A percentile compares a stretch with the other conserved stretches of the same genome.
Conservation (phyloP, 805 yeast species). For the Monosporozyma aerobia region DNA sequence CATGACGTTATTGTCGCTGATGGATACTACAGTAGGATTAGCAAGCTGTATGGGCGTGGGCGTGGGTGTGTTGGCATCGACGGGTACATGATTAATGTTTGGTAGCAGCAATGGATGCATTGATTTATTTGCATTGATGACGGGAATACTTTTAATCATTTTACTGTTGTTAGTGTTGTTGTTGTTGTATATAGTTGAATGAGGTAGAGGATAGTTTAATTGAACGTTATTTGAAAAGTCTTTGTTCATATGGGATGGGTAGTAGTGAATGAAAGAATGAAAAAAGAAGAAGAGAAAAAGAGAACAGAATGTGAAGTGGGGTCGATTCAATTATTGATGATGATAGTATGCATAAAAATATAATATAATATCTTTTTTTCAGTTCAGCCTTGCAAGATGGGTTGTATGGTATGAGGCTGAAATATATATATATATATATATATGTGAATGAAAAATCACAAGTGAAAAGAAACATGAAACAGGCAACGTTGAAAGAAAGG, state of each 20-base stretch:
- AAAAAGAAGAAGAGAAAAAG: neutral
- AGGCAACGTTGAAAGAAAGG: too few species aligned
- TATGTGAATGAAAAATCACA: too few species aligned
- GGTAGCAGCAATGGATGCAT: constrained; percentile 9
- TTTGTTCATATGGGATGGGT: neutral
- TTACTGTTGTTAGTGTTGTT: neutral
- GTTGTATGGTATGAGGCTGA: too few species aligned
- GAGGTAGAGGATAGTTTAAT: neutral
- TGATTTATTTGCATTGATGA: constrained; percentile 5
- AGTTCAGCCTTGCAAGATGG: too few species aligned
- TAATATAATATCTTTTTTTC: too few species aligned
- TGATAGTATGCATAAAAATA: neutral
- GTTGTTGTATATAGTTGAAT: neutral
- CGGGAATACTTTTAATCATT: constrained; percentile 1
- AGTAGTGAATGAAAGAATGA: neutral
- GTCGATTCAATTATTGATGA: too few species aligned
- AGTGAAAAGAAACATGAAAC: too few species aligned
- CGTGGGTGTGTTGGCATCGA: neutral
- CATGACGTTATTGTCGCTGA: neutral
- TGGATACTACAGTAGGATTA: neutral
- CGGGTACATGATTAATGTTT: neutral
- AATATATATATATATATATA: too few species aligned
- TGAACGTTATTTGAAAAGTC: neutral
- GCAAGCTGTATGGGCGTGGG: neutral
- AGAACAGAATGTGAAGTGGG: too few species aligned